phyloP scores from a whole-genome alignment of 768 basidiomycete species.

The Pseudohyphozyma bogoriensis region DNA sequence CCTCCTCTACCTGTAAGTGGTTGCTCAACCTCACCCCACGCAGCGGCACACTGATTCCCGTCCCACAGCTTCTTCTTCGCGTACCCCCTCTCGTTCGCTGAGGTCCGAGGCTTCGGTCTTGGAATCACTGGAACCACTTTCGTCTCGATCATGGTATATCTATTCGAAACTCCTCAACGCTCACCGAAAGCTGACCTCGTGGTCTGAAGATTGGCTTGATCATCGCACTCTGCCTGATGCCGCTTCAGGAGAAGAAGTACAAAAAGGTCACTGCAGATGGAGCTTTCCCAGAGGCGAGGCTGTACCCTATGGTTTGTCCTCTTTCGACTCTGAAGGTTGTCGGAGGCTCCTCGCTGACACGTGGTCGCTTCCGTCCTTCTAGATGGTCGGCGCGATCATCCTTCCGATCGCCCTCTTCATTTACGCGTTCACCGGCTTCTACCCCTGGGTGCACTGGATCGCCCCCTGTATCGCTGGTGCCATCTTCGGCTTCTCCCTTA shows the following conservation, averaged over 20 bases:
- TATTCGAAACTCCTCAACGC: background rate
- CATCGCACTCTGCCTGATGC: slow-evolving; percentile 25
- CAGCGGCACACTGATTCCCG: background rate
- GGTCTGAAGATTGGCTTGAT: slow-evolving; percentile 28
- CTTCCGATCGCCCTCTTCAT: slow-evolving; percentile 38
- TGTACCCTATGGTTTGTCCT: slow-evolving; percentile 23
- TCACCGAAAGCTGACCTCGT: too few relatives aligned
- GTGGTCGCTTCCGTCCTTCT: too few relatives aligned
- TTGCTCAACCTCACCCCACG: background rate
- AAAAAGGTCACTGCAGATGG: slow-evolving; percentile 27
- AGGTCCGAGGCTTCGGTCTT: slow-evolving; percentile 1
- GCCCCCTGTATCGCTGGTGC: slow-evolving; percentile 27
- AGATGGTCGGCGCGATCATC: slow-evolving; percentile 33
- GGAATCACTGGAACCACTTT: slow-evolving; percentile 23
- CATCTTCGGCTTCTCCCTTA: slow-evolving; percentile 29
- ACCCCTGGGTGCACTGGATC: slow-evolving; percentile 34
- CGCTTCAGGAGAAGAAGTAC: slow-evolving; percentile 32
- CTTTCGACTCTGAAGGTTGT: too few relatives aligned
- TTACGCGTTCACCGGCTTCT: slow-evolving; percentile 36
- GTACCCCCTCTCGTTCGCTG: slow-evolving; percentile 1
- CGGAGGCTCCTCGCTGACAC: too few relatives aligned
- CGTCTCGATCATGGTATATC: slow-evolving; percentile 13
- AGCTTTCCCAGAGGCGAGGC: slow-evolving; percentile 31
- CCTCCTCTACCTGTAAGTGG: background rate
- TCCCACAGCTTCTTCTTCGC: slow-evolving; percentile 15